Evolutionary conservation across 2,329 filamentous ascomycete genomes (phyloP).

Genomic region (Didymosphaeria variabile): DNA sequence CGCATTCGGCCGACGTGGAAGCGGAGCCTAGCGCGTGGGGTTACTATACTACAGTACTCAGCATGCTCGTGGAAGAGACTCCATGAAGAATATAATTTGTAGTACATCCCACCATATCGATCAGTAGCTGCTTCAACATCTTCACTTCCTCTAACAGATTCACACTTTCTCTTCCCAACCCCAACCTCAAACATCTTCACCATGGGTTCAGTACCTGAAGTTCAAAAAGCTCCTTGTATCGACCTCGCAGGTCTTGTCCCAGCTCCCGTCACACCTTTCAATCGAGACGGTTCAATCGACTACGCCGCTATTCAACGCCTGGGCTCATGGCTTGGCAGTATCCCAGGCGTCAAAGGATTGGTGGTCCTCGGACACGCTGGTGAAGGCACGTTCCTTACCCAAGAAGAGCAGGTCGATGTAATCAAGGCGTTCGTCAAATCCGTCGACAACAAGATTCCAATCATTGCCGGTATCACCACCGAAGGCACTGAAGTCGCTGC

Average conservation of each 20-base stretch:
- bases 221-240: constrained; percentile 39
- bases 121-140: constrained; percentile 2
- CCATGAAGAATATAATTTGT: constrained; percentile 5
- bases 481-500: constrained; percentile 64
- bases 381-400: constrained; percentile 63
- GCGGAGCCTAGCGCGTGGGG: constrained; percentile 5
- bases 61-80: not conserved
- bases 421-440: constrained; percentile 64
- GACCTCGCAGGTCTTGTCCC: constrained; percentile 61
- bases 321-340: constrained; percentile 63
- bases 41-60: not conserved
- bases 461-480: constrained; percentile 63
- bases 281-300: constrained; percentile 58
- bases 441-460: constrained; percentile 60
- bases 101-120: not conserved
- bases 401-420: constrained; percentile 59
- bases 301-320: constrained; percentile 63
- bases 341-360: constrained; percentile 61
- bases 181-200: constrained; percentile 5
- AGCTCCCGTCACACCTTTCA: constrained; percentile 63
- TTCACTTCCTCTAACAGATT: not conserved
- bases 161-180: not conserved
- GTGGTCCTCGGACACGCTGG: constrained; percentile 65
- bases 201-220: constrained; percentile 38
- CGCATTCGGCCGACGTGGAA: not conserved